phyloP scores from a whole-genome alignment of 768 basidiomycete genomes.

The Lentinula guzmanii region DNA sequence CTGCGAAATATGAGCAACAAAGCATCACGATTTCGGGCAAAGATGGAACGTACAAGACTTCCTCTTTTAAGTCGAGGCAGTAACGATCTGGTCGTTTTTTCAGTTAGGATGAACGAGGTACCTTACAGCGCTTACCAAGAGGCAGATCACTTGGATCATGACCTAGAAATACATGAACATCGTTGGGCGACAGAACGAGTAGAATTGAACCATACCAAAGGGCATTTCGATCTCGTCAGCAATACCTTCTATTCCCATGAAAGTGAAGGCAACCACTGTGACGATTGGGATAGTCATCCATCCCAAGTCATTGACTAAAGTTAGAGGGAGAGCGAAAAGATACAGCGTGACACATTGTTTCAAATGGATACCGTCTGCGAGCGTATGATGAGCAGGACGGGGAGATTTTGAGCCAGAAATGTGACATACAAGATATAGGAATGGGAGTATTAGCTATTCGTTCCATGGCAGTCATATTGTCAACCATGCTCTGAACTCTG shows the following conservation, averaged over 20 bases:
- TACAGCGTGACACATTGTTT: constrained; percentile 95
- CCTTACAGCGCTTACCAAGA: constrained; percentile 45
- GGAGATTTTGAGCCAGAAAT: background rate
- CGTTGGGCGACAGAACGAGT: background rate
- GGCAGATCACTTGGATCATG: constrained; percentile 67
- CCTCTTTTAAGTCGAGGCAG: constrained; percentile 81
- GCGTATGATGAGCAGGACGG: constrained; percentile 9
- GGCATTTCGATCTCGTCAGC: constrained; percentile 95
- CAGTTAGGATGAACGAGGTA: background rate
- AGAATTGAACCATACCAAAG: constrained; percentile 52
- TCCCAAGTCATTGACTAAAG: constrained; percentile 74
- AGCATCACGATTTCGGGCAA: constrained; percentile 1
- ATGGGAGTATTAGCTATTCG: constrained; percentile 87
- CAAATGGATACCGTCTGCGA: constrained; percentile 76
- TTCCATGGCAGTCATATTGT: constrained; percentile 84
- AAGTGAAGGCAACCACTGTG: constrained; percentile 82
- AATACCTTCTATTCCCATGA: constrained; percentile 95
- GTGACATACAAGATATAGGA: constrained; percentile 59
- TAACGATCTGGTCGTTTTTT: constrained; percentile 56
- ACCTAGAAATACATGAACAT: constrained; percentile 26
- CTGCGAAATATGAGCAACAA: constrained; percentile 24
- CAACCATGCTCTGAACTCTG: constrained; percentile 77
- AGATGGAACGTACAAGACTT: constrained; percentile 58
- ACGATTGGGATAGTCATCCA: constrained; percentile 85
- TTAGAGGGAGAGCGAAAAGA: constrained; percentile 86